These are phyloP conservation scores for Nematodospora anomalae DNA, from an alignment of 1,139 yeast species.

Conservation along the genomic window DNA sequence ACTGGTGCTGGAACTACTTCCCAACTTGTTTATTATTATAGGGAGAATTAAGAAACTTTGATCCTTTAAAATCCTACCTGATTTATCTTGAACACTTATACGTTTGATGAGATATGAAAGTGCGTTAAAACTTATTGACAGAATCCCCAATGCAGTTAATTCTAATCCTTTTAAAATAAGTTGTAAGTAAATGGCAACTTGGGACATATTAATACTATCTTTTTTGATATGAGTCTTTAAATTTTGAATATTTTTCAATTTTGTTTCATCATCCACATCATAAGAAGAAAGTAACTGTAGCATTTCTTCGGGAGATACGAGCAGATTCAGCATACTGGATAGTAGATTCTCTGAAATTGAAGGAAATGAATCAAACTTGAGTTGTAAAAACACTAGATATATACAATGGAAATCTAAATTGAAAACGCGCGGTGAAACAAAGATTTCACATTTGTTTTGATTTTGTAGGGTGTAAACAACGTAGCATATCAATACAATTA, in stretches of 20 bases:
- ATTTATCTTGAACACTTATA: conserved; percentile 66
- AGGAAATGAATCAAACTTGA: background rate
- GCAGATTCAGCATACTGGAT: conserved; percentile 2
- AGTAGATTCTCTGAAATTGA: background rate
- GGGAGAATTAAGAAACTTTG: conserved; percentile 58
- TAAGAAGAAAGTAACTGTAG: conserved; percentile 25
- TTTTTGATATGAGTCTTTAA: conserved; percentile 72
- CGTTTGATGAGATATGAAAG: conserved; percentile 76
- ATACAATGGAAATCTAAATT: background rate
- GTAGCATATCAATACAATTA: too few relatives aligned
- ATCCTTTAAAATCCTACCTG: conserved; percentile 45
- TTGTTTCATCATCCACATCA: conserved; percentile 21
- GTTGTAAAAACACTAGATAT: background rate
- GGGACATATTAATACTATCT: conserved; percentile 55
- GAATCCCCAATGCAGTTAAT: conserved; percentile 41
- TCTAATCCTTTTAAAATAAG: conserved; percentile 51
- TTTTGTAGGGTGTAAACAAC: too few relatives aligned
- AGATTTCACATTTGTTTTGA: background rate
- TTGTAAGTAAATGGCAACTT: conserved; percentile 58
- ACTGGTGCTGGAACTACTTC: conserved; percentile 39
- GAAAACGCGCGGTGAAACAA: too few relatives aligned
- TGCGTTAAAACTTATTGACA: conserved; percentile 58
- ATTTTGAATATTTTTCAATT: conserved; percentile 43
- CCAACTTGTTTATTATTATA: conserved; percentile 51
- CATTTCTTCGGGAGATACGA: conserved; percentile 19